These are phyloP conservation scores for Rhamnella rubrinervis DNA, from an alignment of 331 rosid genomes.

Conservation along the genomic window DNA sequence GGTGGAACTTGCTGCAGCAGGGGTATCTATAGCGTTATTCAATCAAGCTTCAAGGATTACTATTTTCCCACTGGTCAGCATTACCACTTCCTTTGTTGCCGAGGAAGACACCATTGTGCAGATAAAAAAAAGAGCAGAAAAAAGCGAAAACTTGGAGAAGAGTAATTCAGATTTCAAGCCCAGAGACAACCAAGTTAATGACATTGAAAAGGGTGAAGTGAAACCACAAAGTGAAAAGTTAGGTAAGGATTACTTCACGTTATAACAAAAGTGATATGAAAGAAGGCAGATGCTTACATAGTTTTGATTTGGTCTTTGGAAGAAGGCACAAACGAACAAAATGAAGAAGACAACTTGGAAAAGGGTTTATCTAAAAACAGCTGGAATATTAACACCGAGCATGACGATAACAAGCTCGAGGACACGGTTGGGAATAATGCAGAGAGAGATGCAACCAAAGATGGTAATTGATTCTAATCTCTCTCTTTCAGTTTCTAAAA, in stretches of 20 bases:
- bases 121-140: slow-evolving; percentile 27
- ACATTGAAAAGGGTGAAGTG: slow-evolving; percentile 41
- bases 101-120: slow-evolving; percentile 72
- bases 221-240: slow-evolving; percentile 20
- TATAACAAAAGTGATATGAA: too few species aligned
- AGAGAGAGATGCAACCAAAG: slow-evolving; percentile 19
- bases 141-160: slow-evolving; percentile 28
- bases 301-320: too few species aligned
- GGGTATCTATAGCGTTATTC: slow-evolving; percentile 91
- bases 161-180: neutral
- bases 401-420: too few species aligned
- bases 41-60: slow-evolving; percentile 91
- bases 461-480: slow-evolving; percentile 8
- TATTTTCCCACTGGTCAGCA: slow-evolving; percentile 84
- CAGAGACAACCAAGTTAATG: slow-evolving; percentile 16
- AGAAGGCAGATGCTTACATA: too few species aligned
- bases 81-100: slow-evolving; percentile 82
- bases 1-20: slow-evolving; percentile 94
- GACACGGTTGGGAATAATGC: neutral
- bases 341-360: slow-evolving; percentile 11
- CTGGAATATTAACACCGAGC: neutral
- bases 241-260: too few species aligned
- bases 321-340: neutral
- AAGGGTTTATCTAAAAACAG: slow-evolving; percentile 20
- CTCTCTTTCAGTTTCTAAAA: neutral